Percentiles rank a stretch among this genome's conserved stretches.
These are phyloP conservation scores for Xanthoconium stramineum DNA, from an alignment of 768 basidiomycete genomes.

Conservation along the genomic window DNA sequence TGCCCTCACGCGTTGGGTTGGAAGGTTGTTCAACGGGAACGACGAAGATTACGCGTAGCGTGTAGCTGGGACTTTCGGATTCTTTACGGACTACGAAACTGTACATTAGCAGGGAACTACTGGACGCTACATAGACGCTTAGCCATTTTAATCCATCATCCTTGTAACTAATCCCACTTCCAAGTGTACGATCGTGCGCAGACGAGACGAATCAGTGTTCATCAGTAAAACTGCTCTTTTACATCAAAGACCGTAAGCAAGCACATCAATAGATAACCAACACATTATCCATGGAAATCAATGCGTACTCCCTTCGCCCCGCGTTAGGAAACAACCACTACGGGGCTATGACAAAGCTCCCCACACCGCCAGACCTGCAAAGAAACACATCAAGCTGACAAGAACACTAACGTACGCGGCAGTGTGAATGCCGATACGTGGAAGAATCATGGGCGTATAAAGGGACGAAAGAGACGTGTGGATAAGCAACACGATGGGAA, in stretches of 20 bases:
- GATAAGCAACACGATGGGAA: slow-evolving; percentile 42
- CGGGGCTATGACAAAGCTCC: slow-evolving; percentile 48
- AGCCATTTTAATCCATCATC: neutral
- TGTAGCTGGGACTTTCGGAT: slow-evolving; percentile 1
- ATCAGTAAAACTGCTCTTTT: neutral
- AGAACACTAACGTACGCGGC: slow-evolving; percentile 70
- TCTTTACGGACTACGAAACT: neutral
- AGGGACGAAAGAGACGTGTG: slow-evolving; percentile 58
- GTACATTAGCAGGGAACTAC: slow-evolving; percentile 1
- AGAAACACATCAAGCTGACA: slow-evolving; percentile 65
- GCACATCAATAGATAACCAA: slow-evolving; percentile 11
- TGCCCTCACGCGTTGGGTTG: slow-evolving; percentile 52
- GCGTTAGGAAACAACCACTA: neutral
- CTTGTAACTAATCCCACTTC: neutral
- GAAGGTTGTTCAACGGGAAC: slow-evolving; percentile 28
- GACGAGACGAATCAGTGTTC: neutral
- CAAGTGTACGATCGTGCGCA: neutral
- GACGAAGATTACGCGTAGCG: slow-evolving; percentile 14
- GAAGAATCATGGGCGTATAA: slow-evolving; percentile 65
- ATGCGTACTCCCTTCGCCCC: neutral
- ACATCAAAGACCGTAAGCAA: neutral
- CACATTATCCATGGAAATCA: neutral
- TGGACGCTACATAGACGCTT: neutral
- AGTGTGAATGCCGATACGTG: slow-evolving; percentile 70
- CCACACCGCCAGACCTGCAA: slow-evolving; percentile 73